Base-by-base conservation (phyloP, 176 grass and related monocot species). In the Musa acuminata region DNA sequence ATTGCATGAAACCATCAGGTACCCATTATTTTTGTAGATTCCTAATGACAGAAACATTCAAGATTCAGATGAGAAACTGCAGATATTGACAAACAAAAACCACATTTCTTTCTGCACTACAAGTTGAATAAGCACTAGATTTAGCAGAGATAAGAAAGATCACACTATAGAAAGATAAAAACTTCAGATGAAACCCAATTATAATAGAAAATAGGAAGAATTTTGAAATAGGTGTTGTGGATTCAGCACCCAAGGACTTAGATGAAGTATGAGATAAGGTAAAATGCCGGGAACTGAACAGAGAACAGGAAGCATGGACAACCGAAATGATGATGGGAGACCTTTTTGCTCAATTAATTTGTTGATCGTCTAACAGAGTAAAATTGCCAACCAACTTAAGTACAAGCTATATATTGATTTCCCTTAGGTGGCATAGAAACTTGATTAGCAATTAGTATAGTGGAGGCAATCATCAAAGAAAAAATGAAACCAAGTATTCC, bases 21-120 rank as follows among this genome's bases (percentile, higher is more conserved):
- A 97, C 35, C 93, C 93, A 83, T 93, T 97, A 82, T 97, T 97
- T 74, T 77, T 88, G 79, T 97, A 97, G 52, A 91, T 90, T 91
- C 93, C 93, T 93, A 82, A 14, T 82, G 23, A 48, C 8, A 70
- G 51, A 84, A 70, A 68, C n/a, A 69, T 67, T 54, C 25, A 69
- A 57, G 2, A 48, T 58, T 27, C 62, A 43, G 11, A 79, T 58
- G 9, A 55, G 52, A 51, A 49, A 24, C 8, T 35, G 17, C 48
- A 57, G 16, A 50, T 57, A 55, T 14, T 57, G 11, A 22, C 1
- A 1, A 19, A 17, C 21, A 76, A 10, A 53, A 62, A 51, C 3
- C 58, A 63, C 9, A 55, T 13, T 11, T 35, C 69, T 52, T 27
- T 17, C 11, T 35, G 19, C 13, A 49, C 1, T 48, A 69, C 9